These are phyloP conservation scores for Yarrowia sp. DNA, from an alignment of 805 yeast species.

Conservation along the genomic window DNA sequence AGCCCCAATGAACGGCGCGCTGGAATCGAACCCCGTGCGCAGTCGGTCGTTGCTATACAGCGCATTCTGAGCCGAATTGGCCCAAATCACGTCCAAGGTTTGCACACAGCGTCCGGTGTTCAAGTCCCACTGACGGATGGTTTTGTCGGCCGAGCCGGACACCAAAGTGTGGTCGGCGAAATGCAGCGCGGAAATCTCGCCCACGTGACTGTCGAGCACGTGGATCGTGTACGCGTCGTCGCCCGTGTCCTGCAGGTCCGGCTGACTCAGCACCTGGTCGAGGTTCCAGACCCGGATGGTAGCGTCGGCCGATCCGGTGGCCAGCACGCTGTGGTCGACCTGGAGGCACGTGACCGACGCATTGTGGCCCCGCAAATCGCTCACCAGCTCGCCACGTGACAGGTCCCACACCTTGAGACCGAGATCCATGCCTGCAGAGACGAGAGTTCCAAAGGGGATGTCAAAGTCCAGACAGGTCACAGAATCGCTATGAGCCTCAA, in stretches of 20 bases:
- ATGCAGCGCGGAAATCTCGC: slow-evolving; percentile 67
- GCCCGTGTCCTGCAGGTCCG: background rate
- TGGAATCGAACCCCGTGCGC: slow-evolving; percentile 39
- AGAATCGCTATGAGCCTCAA: slow-evolving; percentile 61
- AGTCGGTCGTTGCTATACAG: slow-evolving; percentile 13
- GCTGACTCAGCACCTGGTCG: slow-evolving; percentile 4
- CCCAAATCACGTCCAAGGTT: slow-evolving; percentile 73
- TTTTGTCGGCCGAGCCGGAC: slow-evolving; percentile 73
- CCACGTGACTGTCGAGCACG: slow-evolving; percentile 70
- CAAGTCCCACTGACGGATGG: slow-evolving; percentile 79
- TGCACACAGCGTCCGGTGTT: slow-evolving; percentile 69
- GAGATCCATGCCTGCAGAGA: slow-evolving; percentile 79
- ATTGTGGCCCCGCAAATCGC: slow-evolving; percentile 64
- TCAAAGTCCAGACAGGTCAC: slow-evolving; percentile 71
- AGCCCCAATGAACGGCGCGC: slow-evolving; percentile 60
- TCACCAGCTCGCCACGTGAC: slow-evolving; percentile 59
- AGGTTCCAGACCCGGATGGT: slow-evolving; percentile 66
- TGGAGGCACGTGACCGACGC: slow-evolving; percentile 67
- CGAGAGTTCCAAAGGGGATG: slow-evolving; percentile 75
- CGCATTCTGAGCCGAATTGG: slow-evolving; percentile 51
- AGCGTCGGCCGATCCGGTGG: slow-evolving; percentile 70
- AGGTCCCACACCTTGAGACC: slow-evolving; percentile 86
- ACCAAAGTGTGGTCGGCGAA: slow-evolving; percentile 62
- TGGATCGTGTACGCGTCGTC: slow-evolving; percentile 51
- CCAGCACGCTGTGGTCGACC: slow-evolving; percentile 59